phyloP scores from a whole-genome alignment of 495 filamentous ascomycete species.

The Filosporella fistucella region DNA sequence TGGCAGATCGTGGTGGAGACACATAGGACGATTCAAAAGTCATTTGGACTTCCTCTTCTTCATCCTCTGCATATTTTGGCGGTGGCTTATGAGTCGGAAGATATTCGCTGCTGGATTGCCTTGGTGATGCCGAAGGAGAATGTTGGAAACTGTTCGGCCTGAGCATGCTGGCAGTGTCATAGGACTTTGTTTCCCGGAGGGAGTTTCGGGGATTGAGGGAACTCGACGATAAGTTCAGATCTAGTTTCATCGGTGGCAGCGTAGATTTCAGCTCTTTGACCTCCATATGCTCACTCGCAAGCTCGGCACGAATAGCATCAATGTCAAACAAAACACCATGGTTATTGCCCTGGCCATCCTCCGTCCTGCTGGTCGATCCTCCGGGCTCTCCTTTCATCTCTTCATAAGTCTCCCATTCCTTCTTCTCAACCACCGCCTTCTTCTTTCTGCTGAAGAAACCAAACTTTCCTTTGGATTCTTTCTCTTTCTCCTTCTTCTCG shows the following conservation, averaged over 20 bases:
- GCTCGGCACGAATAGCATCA: constrained; percentile 84
- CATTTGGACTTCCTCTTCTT: constrained; percentile 51
- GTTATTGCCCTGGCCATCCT: constrained; percentile 39
- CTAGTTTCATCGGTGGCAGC: constrained; percentile 81
- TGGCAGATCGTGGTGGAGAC: constrained; percentile 23
- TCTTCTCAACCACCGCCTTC: constrained; percentile 63
- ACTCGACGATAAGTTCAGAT: constrained; percentile 35
- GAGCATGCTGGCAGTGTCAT: constrained; percentile 57
- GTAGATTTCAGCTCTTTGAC: constrained; percentile 84
- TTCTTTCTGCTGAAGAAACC: constrained; percentile 77
- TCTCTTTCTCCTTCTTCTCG: constrained; percentile 65
- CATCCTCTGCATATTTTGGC: constrained; percentile 3
- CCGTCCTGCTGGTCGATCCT: constrained; percentile 26
- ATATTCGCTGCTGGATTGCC: constrained; percentile 22
- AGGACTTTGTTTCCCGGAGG: constrained; percentile 62
- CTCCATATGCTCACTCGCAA: constrained; percentile 62
- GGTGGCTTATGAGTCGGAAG: constrained; percentile 21
- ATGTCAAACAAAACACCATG: constrained; percentile 84
- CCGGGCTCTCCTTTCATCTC: constrained; percentile 34
- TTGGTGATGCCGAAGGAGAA: constrained; percentile 26
- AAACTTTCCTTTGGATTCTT: constrained; percentile 48
- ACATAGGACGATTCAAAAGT: constrained; percentile 65
- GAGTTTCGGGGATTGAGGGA: constrained; percentile 36
- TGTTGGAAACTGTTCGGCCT: constrained; percentile 37
- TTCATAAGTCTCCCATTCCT: constrained; percentile 95